Base-by-base conservation (phyloP, 805 yeast genomes). In the Kuraishia ogatae region DNA sequence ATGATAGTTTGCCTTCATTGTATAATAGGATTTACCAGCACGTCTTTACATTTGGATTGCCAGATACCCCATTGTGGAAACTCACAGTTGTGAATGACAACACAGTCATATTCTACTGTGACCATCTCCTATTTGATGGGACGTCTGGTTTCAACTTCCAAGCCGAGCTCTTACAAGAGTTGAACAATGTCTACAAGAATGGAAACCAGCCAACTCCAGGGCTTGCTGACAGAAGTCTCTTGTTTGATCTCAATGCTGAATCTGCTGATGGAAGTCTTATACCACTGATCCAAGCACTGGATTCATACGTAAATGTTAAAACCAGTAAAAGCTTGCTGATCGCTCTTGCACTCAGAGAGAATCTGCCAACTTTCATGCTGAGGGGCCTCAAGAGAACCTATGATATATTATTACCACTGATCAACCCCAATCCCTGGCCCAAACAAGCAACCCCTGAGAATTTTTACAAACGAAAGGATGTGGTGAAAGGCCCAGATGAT, bases 61-160 rank as follows among this genome's bases (percentile, higher is more conserved):
- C 43, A 35, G 48, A 51, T 11, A 23, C 20, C 19, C 53, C 53
- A 23, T 39, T 43, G 48, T 51, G 53, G 53, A 39, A 19, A 43
- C 48, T 51, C 1, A n/a, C 17, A 17, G 49, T 51, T 17, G 29
- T 39, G 24, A 53, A 48, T 19, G 15, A 39, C 46, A 29, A 24
- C 2, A 24, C 24, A 13, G 20, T 53, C 20, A 15, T 53, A 3
- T 39, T 53, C 28, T 43, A 48, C 15, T 53, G 51, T 19, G 51
- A 53, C 47, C 54, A 53, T 17, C 24, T 39, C 6, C 19, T 53
- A 8, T 49, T 53, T n/a, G 54, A 53, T 19, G 54, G 54, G 6
- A 26, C 43, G 6, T 48, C 54, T 11, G 54, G 48, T 48, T 50
- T 51, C 19, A 47, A 48, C 22, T 53, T 53, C 29, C 54, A 53